Evolutionary conservation across 495 filamentous ascomycete genomes (phyloP), one percentile per base, ranked within the genome.

Genomic region (Xylaria longipes): DNA sequence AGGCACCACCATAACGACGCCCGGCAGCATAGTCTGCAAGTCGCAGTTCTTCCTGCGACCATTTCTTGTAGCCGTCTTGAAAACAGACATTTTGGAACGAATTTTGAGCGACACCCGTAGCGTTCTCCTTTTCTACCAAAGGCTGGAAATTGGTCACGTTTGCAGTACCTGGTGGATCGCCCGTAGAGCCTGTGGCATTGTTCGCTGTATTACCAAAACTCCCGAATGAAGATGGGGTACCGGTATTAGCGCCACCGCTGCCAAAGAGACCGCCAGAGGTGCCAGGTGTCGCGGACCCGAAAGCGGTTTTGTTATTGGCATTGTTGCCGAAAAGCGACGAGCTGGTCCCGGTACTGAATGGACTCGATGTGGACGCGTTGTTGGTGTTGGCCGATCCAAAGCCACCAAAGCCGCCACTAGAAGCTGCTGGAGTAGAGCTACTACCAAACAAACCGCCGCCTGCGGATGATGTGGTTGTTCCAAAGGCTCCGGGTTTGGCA

Each of bases 21-120:
- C 96, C 96, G 84, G 93, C 90, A 66, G 90, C 88, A 81, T 98
- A 99, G 82, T 99, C 96, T 43, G 88, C 93, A 68, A 97, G 80
- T 76, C 96, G 89, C 57, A 99, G 81, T 80, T 99, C 96, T 79
- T 99, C 96, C 45, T 93, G 89, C 5, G 94, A 97, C 81, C 89
- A 97, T 72, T 94, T 94, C 78, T 88, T 89, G 82, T 97, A 98
- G 0, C 93, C 89, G 58, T 90, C 90, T 86, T 92, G 91, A 74
- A 97, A 97, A 17, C 89, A 88, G 72, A 99, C 92, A 74, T 91
- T 97, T 79, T 98, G 95, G 77, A 90, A 99, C 31, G 92, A 87
- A 77, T 92, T 93, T 54, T 85, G 83, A 41, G 78, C 87, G 6
- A 83, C 83, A 29, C 71, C 79, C 68, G 80, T 80, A 63, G 82